Evolutionary conservation across 306 rosid genomes (phyloP).

Genomic region (Rosa multiflora): DNA sequence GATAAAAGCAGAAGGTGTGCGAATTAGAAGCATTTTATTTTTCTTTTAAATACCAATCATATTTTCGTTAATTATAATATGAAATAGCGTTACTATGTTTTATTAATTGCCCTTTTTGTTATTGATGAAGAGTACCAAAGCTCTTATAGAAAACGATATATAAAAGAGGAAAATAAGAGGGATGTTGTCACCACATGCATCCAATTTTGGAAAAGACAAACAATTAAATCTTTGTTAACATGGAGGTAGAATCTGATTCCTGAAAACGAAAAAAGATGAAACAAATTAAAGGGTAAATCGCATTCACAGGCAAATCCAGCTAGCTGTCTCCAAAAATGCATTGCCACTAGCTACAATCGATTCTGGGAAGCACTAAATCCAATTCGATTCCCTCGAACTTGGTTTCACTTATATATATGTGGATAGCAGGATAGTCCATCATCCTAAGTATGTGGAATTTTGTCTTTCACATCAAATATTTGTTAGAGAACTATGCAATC

Average conservation of each 20-base stretch:
- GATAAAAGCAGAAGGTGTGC: no score
- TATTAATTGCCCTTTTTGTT: no score
- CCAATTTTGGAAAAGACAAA: background rate
- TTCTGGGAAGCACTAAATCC: background rate
- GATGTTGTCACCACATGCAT: background rate
- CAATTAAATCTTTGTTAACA: background rate
- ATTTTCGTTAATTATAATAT: no score
- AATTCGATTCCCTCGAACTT: background rate
- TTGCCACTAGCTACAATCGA: conserved; percentile 4
- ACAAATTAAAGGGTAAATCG: background rate
- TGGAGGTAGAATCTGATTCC: conserved; percentile 7
- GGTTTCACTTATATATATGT: background rate
- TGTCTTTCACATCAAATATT: background rate
- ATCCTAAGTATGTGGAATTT: background rate
- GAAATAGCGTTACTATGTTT: background rate
- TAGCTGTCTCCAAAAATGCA: conserved; percentile 7
- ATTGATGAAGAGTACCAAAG: background rate
- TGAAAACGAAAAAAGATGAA: background rate
- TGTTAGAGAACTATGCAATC: background rate
- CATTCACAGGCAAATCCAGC: background rate
- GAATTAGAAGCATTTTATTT: no score
- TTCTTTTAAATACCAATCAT: no score
- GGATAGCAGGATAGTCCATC: background rate
- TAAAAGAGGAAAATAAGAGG: background rate
- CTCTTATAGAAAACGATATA: background rate